Conservation (phyloP, 768 basidiomycete genomes). For the Termitomyces sp. region DNA sequence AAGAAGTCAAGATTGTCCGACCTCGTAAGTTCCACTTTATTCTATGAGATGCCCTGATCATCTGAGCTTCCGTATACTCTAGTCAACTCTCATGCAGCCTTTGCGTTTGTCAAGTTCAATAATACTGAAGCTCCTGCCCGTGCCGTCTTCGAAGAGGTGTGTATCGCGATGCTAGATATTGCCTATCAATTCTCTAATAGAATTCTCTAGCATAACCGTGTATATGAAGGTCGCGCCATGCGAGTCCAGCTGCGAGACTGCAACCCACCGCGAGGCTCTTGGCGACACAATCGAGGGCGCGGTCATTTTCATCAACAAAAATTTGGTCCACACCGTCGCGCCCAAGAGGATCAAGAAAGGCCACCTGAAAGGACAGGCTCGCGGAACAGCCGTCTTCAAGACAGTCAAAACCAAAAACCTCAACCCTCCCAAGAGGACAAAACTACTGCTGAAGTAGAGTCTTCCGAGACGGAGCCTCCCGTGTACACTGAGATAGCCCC, state of each 20-base stretch:
- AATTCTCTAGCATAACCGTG: slow-evolving; percentile 61
- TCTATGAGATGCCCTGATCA: background rate
- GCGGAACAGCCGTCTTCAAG: slow-evolving; percentile 9
- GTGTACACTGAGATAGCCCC: slow-evolving; percentile 14
- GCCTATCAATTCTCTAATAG: slow-evolving; percentile 7
- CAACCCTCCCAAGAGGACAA: background rate
- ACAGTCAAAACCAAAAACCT: slow-evolving; percentile 2
- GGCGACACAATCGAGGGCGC: slow-evolving; percentile 45
- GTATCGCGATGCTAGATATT: slow-evolving; percentile 1
- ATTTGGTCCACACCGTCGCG: slow-evolving; percentile 26
- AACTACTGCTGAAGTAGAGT: slow-evolving; percentile 3
- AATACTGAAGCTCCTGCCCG: slow-evolving; percentile 62
- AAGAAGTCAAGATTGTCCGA: slow-evolving; percentile 62
- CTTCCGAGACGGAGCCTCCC: slow-evolving; percentile 9
- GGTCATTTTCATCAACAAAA: slow-evolving; percentile 35
- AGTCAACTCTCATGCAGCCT: slow-evolving; percentile 69
- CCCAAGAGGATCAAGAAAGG: slow-evolving; percentile 22
- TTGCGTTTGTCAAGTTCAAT: slow-evolving; percentile 76
- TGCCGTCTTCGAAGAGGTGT: slow-evolving; percentile 66
- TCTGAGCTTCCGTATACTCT: background rate
- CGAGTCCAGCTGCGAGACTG: slow-evolving; percentile 75
- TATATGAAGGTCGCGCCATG: slow-evolving; percentile 68
- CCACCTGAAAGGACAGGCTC: slow-evolving; percentile 14
- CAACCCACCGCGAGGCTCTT: slow-evolving; percentile 53
- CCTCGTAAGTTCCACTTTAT: slow-evolving; percentile 46